Percentiles rank a stretch among this genome's conserved stretches.
phyloP scores from a whole-genome alignment of 495 filamentous ascomycete genomes.

The Neurospora cerealis region DNA sequence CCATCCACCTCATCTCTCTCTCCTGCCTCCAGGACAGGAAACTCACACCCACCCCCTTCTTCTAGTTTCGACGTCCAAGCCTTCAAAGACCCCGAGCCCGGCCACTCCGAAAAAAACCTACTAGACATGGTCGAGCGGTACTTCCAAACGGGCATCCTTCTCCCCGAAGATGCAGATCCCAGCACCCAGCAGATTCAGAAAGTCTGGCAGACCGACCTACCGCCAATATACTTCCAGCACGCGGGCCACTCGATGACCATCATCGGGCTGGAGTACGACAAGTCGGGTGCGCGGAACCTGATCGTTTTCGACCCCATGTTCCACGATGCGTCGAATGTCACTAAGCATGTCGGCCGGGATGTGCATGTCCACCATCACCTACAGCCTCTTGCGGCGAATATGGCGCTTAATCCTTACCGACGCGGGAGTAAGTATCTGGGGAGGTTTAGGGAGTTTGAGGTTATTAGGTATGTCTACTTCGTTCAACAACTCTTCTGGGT shows the following conservation, averaged over 20 bases:
- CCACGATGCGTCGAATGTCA: slow-evolving; percentile 54
- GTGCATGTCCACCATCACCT: slow-evolving; percentile 38
- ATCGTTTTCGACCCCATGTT: slow-evolving; percentile 89
- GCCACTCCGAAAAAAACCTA: slow-evolving; percentile 33
- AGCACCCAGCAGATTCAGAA: slow-evolving; percentile 23
- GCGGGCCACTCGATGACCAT: slow-evolving; percentile 88
- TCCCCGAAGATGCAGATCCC: slow-evolving; percentile 5
- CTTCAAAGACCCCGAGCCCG: slow-evolving; percentile 24
- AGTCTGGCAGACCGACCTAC: slow-evolving; percentile 55
- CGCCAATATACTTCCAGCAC: slow-evolving; percentile 90
- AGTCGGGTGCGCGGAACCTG: slow-evolving; percentile 56
- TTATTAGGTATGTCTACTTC: slow-evolving; percentile 52
- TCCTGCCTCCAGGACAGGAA: not conserved
- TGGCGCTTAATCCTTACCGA: slow-evolving; percentile 60
- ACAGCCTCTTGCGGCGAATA: slow-evolving; percentile 7
- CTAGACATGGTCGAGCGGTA: slow-evolving; percentile 63
- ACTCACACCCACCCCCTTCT: not conserved
- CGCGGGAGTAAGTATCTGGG: slow-evolving; percentile 54
- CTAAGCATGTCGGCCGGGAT: slow-evolving; percentile 39
- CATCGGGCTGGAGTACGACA: slow-evolving; percentile 66
- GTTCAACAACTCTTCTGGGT: not conserved
- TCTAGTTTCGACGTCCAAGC: slow-evolving; percentile 28
- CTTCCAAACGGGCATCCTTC: slow-evolving; percentile 44
- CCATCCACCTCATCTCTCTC: not conserved
- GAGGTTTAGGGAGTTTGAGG: slow-evolving; percentile 67